phyloP scores from a whole-genome alignment of 2,329 filamentous ascomycete genomes.

The Penicillium sp. region DNA sequence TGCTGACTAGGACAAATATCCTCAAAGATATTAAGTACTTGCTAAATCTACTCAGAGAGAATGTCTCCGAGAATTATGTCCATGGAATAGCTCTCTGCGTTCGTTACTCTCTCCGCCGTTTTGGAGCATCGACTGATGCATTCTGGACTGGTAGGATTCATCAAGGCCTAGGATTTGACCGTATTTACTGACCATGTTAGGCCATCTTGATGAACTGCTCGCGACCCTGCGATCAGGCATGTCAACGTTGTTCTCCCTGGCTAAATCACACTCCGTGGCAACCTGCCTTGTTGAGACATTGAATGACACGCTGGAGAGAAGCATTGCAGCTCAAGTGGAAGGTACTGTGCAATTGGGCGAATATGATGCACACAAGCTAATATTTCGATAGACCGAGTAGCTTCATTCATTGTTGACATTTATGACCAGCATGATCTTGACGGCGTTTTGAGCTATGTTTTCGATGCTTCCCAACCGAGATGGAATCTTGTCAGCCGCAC shows the following conservation, averaged over 20 bases:
- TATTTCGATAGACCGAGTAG: slow-evolving; percentile 19
- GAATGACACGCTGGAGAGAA: slow-evolving; percentile 39
- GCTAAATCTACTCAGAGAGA: slow-evolving; percentile 19
- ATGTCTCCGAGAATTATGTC: slow-evolving; percentile 37
- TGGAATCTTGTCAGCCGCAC: slow-evolving; percentile 33
- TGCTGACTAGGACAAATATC: slow-evolving; percentile 38
- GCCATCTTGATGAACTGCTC: slow-evolving; percentile 31
- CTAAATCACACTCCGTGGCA: slow-evolving; percentile 39
- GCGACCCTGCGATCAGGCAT: slow-evolving; percentile 30
- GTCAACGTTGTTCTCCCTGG: slow-evolving; percentile 28
- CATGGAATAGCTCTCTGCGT: slow-evolving; percentile 47
- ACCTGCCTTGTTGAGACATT: slow-evolving; percentile 41
- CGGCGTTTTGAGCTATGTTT: slow-evolving; percentile 29
- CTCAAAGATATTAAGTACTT: slow-evolving; percentile 32
- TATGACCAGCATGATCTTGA: slow-evolving; percentile 31
- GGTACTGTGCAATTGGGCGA: slow-evolving; percentile 22
- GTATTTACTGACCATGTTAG: slow-evolving; percentile 24
- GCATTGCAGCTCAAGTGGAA: slow-evolving; percentile 32
- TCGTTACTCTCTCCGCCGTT: slow-evolving; percentile 41
- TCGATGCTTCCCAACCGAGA: slow-evolving; percentile 29
- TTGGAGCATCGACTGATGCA: slow-evolving; percentile 34
- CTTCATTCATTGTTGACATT: slow-evolving; percentile 23
- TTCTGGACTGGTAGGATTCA: slow-evolving; percentile 38
- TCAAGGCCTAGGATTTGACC: neutral
- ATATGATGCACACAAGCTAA: slow-evolving; percentile 8